Percentiles rank a stretch among this genome's conserved stretches.
Conservation (phyloP, 1,284 basidiomycete genomes). For the Thelephora terrestris region DNA sequence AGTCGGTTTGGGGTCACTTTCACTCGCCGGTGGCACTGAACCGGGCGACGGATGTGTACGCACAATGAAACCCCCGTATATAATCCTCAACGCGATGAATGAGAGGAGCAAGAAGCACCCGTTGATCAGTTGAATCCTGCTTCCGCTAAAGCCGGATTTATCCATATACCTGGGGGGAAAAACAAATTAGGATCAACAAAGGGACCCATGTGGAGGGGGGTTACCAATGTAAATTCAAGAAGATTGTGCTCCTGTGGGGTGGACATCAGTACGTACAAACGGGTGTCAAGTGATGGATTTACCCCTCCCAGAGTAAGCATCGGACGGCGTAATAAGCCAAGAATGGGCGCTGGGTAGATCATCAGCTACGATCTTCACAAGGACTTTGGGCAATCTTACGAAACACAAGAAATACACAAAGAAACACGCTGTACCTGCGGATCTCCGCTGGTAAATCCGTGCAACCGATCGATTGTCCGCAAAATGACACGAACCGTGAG, state of each 20-base stretch:
- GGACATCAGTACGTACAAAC: conserved; percentile 2
- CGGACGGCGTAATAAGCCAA: conserved; percentile 60
- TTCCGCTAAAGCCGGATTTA: conserved; percentile 63
- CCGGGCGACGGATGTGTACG: conserved; percentile 14
- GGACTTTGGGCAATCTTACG: conserved; percentile 30
- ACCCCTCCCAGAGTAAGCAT: conserved; percentile 71
- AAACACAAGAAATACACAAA: conserved; percentile 49
- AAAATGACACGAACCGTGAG: conserved; percentile 41
- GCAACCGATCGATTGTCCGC: background rate
- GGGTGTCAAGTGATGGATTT: conserved; percentile 17
- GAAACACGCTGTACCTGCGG: conserved; percentile 44
- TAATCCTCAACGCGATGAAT: conserved; percentile 54
- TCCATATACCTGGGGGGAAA: conserved; percentile 65
- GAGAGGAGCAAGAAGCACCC: conserved; percentile 48
- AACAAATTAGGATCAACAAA: background rate
- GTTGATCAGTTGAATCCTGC: conserved; percentile 52
- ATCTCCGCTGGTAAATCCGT: conserved; percentile 3
- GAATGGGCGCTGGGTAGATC: conserved; percentile 49
- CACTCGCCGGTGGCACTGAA: background rate
- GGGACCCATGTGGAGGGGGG: conserved; percentile 1
- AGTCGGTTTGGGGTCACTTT: no score
- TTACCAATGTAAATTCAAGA: conserved; percentile 70
- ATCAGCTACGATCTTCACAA: conserved; percentile 5
- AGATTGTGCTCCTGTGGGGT: conserved; percentile 55
- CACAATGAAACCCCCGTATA: conserved; percentile 58